phyloP scores from a whole-genome alignment of 176 grass and related monocot species.

The Lolium multiflorum region DNA sequence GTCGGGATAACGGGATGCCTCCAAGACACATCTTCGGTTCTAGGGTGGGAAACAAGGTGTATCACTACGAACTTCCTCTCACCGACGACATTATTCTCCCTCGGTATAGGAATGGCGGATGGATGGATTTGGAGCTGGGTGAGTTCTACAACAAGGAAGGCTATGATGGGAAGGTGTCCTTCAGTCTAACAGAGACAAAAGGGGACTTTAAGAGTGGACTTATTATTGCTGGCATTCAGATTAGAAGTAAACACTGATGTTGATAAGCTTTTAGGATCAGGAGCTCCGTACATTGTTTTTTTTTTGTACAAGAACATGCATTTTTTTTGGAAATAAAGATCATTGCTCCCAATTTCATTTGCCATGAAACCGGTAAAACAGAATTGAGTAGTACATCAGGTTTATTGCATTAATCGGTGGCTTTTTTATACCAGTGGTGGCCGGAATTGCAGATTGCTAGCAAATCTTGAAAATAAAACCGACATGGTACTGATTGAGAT shows the following conservation, averaged over 20 bases:
- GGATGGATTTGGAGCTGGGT: slow-evolving; percentile 67
- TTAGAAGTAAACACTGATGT: slow-evolving; percentile 47
- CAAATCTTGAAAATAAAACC: too few relatives aligned
- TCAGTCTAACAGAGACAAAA: slow-evolving; percentile 45
- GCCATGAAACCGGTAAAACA: too few relatives aligned
- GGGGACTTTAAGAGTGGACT: slow-evolving; percentile 41
- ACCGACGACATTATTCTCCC: not conserved
- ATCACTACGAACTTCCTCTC: not conserved
- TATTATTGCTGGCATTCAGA: slow-evolving; percentile 65
- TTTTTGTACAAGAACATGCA: too few relatives aligned
- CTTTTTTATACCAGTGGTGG: too few relatives aligned
- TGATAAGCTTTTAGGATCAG: not conserved
- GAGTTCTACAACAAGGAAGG: slow-evolving; percentile 46
- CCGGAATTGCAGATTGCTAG: too few relatives aligned
- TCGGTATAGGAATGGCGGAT: slow-evolving; percentile 36
- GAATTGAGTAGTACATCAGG: too few relatives aligned
- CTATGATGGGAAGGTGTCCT: slow-evolving; percentile 32
- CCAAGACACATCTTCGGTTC: not conserved
- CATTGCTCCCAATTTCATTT: too few relatives aligned
- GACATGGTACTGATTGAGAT: too few relatives aligned
- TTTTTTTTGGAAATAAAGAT: too few relatives aligned
- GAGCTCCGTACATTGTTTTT: too few relatives aligned
- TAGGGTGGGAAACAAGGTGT: not conserved
- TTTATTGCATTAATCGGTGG: too few relatives aligned
- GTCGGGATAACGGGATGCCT: not conserved